Evolutionary conservation across 1,139 yeast species (phyloP).

Genomic region (Pichia sp.): DNA sequence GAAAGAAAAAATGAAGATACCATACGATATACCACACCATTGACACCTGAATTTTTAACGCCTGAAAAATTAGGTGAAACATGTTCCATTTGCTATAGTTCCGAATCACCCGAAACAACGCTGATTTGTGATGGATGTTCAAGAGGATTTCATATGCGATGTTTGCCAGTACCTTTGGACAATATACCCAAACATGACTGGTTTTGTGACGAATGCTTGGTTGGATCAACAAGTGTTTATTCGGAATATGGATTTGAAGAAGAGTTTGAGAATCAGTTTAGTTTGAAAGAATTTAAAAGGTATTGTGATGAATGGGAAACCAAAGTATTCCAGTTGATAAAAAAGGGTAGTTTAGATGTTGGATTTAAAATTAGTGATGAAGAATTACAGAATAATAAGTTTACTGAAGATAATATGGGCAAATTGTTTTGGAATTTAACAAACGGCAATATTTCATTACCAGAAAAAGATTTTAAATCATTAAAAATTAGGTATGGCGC

Average conservation of each 20-base stretch:
- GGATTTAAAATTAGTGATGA: neutral
- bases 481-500: conserved; percentile 69
- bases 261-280: conserved; percentile 44
- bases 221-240: conserved; percentile 75
- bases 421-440: conserved; percentile 53
- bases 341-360: conserved; percentile 8
- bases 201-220: conserved; percentile 76
- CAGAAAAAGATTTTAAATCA: conserved; percentile 36
- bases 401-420: conserved; percentile 34
- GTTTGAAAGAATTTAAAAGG: conserved; percentile 51
- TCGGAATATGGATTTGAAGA: conserved; percentile 90
- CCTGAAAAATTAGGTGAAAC: conserved; percentile 13
- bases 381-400: neutral
- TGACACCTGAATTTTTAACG: conserved; percentile 8
- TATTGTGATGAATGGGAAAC: conserved; percentile 48
- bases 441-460: conserved; percentile 19
- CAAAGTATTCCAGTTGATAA: conserved; percentile 15
- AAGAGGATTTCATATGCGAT: conserved; percentile 55
- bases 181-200: conserved; percentile 54
- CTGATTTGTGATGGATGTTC: conserved; percentile 72
- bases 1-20: neutral
- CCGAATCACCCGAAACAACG: conserved; percentile 44
- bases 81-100: conserved; percentile 50
- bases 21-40: neutral
- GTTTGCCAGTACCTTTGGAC: conserved; percentile 49